Conservation (phyloP, 2,329 filamentous ascomycete genomes). For the Orbilia blumenaviensis region DNA sequence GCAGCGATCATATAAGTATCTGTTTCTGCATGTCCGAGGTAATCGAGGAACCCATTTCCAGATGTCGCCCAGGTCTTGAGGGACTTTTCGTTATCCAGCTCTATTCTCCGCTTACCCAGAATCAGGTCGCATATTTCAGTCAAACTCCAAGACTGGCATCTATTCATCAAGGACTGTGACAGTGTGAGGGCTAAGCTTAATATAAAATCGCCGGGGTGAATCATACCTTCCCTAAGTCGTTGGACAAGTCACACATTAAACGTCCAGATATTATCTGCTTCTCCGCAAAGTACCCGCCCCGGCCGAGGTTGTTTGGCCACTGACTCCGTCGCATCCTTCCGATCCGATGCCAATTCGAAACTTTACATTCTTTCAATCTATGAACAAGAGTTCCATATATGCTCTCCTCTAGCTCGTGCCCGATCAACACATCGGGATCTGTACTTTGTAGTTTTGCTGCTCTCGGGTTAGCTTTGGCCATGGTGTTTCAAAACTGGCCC, state of each 20-base stretch:
- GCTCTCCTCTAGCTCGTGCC: conserved; percentile 95
- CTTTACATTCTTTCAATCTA: conserved; percentile 87
- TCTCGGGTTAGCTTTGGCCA: neutral
- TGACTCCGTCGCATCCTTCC: conserved; percentile 82
- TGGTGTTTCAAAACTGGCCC: neutral
- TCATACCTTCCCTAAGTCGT: conserved; percentile 84
- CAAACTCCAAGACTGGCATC: conserved; percentile 97
- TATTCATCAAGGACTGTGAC: conserved; percentile 81
- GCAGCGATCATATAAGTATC: conserved; percentile 97
- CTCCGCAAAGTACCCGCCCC: conserved; percentile 91
- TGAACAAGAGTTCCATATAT: conserved; percentile 92
- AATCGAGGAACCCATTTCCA: conserved; percentile 88
- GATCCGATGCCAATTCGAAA: conserved; percentile 91
- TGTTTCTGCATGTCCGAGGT: conserved; percentile 89
- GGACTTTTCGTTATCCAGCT: conserved; percentile 87
- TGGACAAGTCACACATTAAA: conserved; percentile 90
- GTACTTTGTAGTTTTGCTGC: conserved; percentile 76
- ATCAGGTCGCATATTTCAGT: conserved; percentile 97
- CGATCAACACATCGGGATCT: conserved; percentile 92
- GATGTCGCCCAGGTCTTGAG: conserved; percentile 86
- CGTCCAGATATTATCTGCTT: conserved; percentile 88
- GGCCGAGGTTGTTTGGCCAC: conserved; percentile 88
- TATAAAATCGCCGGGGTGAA: neutral
- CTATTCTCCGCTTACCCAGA: conserved; percentile 77
- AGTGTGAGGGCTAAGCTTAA: conserved; percentile 57